Base-by-base conservation (phyloP, 2,329 filamentous ascomycete genomes). In the Penicillium sp. region DNA sequence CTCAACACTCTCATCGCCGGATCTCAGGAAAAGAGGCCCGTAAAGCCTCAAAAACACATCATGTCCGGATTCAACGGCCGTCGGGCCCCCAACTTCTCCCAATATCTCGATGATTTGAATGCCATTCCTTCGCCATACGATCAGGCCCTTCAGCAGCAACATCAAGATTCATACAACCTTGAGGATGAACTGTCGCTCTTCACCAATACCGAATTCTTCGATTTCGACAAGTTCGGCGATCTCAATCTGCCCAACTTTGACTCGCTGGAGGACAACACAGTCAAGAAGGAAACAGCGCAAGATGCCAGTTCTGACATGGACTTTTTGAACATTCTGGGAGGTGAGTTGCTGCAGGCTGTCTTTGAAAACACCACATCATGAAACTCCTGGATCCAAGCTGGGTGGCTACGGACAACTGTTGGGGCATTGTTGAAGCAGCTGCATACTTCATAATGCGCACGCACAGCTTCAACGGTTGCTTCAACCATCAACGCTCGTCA, bases 11-110 rank as follows among this genome's bases (percentile, higher is more conserved):
- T n/a, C n/a, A n/a, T n/a, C n/a, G n/a, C n/a, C n/a, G n/a, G n/a
- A n/a, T n/a, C n/a, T n/a, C n/a, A n/a, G n/a, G n/a, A n/a, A n/a
- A n/a, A n/a, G n/a, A n/a, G n/a, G n/a, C n/a, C n/a, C n/a, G n/a
- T n/a, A n/a, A n/a, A n/a, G n/a, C n/a, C n/a, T n/a, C n/a, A n/a
- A n/a, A n/a, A n/a, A n/a, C n/a, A n/a, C n/a, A n/a, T n/a, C n/a
- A n/a, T n/a, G n/a, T n/a, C n/a, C n/a, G n/a, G n/a, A n/a, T n/a
- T n/a, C n/a, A n/a, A n/a, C n/a, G n/a, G n/a, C n/a, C n/a, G n/a
- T n/a, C n/a, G n/a, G n/a, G n/a, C n/a, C n/a, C 85, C 87, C 64
- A 95, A 95, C 69, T 87, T 95, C 72, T 89, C 88, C 64, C 85
- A 89, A 65, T 95, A 93, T 74, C 78, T 96, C 58, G 85, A 87